Evolutionary conservation across 768 basidiomycete genomes (phyloP).

Genomic region (Rhodosporidiobolus sp.): DNA sequence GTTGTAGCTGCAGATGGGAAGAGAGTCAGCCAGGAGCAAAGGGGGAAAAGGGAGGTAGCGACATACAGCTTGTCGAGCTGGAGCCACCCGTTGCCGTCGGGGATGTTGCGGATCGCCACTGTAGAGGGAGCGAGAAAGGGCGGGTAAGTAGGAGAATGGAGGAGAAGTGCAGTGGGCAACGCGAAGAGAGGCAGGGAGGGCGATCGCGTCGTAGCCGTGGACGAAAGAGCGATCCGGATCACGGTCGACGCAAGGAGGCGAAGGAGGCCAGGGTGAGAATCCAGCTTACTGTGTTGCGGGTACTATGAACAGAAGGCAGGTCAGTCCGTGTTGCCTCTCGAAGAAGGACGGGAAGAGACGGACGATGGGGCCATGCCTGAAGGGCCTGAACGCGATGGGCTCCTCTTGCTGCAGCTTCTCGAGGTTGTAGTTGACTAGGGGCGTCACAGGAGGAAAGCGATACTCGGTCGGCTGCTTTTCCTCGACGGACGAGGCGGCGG

Average conservation of each 20-base stretch:
- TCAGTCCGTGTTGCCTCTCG: too few relatives aligned
- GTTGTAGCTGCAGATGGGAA: background rate
- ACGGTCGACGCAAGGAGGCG: too few relatives aligned
- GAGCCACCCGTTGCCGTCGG: background rate
- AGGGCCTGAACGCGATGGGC: background rate
- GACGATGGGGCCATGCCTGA: background rate
- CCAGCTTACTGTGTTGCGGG: slow-evolving; percentile 5
- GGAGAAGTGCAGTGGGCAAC: too few relatives aligned
- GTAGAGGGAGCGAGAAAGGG: background rate
- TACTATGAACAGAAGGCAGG: too few relatives aligned
- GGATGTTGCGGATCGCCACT: slow-evolving; percentile 8
- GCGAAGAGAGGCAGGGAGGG: background rate
- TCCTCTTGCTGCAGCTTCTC: background rate
- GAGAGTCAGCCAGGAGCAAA: background rate
- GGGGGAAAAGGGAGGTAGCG: background rate
- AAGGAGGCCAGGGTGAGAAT: background rate
- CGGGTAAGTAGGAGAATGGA: background rate
- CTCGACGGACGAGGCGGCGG: background rate
- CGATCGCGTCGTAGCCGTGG: too few relatives aligned
- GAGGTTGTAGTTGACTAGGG: background rate
- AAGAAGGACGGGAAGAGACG: too few relatives aligned
- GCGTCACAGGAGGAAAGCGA: rapidly evolving
- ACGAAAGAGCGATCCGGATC: too few relatives aligned
- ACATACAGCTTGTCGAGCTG: slow-evolving; percentile 4
- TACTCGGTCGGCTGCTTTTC: background rate